Base-by-base conservation (phyloP, 106 monocot genomes). In the Dactylorhiza incarnata region DNA sequence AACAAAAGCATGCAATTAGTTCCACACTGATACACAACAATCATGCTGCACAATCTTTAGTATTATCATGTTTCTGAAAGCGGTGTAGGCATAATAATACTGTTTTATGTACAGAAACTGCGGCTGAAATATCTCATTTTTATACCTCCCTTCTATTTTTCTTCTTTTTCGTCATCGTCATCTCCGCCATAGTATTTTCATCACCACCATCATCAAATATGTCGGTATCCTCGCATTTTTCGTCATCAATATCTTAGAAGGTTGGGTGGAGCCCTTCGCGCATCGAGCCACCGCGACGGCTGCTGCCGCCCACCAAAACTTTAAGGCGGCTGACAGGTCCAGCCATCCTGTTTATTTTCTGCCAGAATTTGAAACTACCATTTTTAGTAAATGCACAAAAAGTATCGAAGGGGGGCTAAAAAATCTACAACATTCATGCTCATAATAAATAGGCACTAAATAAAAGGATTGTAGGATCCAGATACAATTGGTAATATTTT, bases 331-430 rank as follows among this genome's bases (percentile, higher is more conserved):
- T 46, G 45, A 46, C 45, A 17, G 43, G 43, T 69, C 69, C 69
- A 46, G 69, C 45, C 29, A 69, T 69, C 5, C 7, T 46, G 45
- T 46, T 69, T 68, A 68, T 44, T n/a, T 46, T 69, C 69, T 69
- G 69, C 69, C 46, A 69, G 29, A 66, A 66, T 6, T 22, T 59
- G 58, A 59, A 59, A 59, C 22, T 59, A 6, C 3, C 37, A 0
- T 37, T 37, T 37, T 37, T 37, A 37, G 37, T 37, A 37, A 37
- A 37, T 37, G 37, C 37, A 37, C 37, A 37, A 37, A 37, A 37
- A 37, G 37, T 37, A 37, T 37, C 37, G 3, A 37, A 37, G 37
- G 37, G 37, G 37, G 37, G 3, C 37, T 37, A 0, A 37, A 37
- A 37, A 37, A 37, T 37, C 37, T 37, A 37, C 37, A 37, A 37